Base-by-base conservation (phyloP, 257 asterid species). In the Paulownia fortunei region DNA sequence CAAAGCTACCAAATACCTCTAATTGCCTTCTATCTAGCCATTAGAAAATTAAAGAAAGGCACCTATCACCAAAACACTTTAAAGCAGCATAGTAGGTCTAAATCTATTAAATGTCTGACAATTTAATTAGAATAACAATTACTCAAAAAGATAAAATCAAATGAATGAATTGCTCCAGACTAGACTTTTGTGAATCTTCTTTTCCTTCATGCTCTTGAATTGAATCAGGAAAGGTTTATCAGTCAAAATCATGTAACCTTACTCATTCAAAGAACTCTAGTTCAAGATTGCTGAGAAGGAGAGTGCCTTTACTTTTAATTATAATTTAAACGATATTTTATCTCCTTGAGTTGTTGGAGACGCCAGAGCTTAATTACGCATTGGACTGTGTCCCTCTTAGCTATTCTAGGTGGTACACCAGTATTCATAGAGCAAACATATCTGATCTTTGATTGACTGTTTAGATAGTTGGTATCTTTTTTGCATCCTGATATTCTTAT, bases 401-500 rank as follows among this genome's bases (percentile, higher is more conserved):
- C 32, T 23, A 49, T 63, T 63, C 8, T 64, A 76, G 80, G 39
- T 76, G 73, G 26, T 47, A 46, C 0, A 7, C 58, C 58, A 51
- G 58, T 51, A 18, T 51, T 51, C 72, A 74, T 61, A 19, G 49
- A 32, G 37, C 26, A 49, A 74, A 44, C 7, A 18, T 30, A 75
- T 49, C 36, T 49, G 72, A 27, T 41, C 59, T 66, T 47, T 79
- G 47, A 49, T 32, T 71, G 42, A 61, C 68, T 8, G 55, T 26
- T 62, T 62, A 47, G 58, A 64, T 79, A 61, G 77, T 78, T 15
- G 52, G 34, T 47, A 46, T 36, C 18, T 47, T 51, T n/a, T 30
- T 62, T 52, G 23, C 76, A 42, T 9, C 36, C 79, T 4, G 51
- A 47, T 63, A 32, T 65, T 54, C 47, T 65, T 37, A 36, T 16